Base-by-base conservation (phyloP, 2,329 filamentous ascomycete genomes). In the Alternaria incomplexa region DNA sequence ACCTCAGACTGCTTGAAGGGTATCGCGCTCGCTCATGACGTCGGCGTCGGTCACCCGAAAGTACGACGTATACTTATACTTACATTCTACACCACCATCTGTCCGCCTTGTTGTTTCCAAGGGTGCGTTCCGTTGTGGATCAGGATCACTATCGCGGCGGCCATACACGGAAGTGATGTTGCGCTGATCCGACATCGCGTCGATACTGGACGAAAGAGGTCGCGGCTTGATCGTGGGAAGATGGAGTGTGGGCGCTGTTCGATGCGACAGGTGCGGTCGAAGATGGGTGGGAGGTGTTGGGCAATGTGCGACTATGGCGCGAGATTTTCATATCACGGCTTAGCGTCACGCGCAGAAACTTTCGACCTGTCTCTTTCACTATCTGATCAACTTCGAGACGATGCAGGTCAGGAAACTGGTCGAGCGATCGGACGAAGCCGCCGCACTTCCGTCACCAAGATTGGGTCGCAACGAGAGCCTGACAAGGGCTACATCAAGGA, bases 401-500 rank as follows among this genome's bases (percentile, higher is more conserved):
- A 40, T 40, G 8, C 9, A 10, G n/a, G 36, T 40, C n/a, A 40
- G 9, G 4, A 40, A 6, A 1, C 9, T 2, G 8, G 8, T 40
- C 0, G 15, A 1, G 1, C 1, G n/a, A 4, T 17, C 15, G 1
- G 10, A 40, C 36, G 15, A 40, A 40, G 15, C 0, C 8, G 36
- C n/a, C 8, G n/a, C 36, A 40, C 15, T 6, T 17, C 15, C 2
- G 15, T 1, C 36, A 40, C n/a, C 15, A 40, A 6, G 36, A 17
- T 6, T 5, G 4, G 36, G 9, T n/a, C 36, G 36, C 15, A 2
- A 3, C 15, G n/a, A 17, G 5, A 40, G 36, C 5, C 15, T 17
- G 36, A 40, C n/a, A 40, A 17, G 17, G 36, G 36, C 2, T 8
- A 40, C 9, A 17, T 5, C 32, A n/a, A 36, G 15, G 32, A 36